phyloP scores from a whole-genome alignment of 176 grass and related monocot species.

The Oryza brachyantha region DNA sequence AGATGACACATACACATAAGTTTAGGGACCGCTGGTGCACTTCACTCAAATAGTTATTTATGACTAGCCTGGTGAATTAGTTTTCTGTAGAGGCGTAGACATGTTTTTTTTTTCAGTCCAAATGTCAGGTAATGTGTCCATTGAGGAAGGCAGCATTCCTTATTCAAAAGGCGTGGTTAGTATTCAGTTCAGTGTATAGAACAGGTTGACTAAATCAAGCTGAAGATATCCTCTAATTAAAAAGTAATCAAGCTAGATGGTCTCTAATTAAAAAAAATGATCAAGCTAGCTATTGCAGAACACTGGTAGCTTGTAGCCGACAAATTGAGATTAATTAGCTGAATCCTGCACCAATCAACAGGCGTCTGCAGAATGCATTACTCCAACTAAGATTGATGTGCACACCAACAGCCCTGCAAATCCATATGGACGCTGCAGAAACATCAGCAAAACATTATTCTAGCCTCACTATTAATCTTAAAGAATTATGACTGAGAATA shows the following conservation, averaged over 20 bases:
- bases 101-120: background rate
- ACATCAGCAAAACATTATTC: slow-evolving; percentile 16
- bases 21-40: too few species aligned
- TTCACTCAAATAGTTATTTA: background rate
- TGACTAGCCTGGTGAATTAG: background rate
- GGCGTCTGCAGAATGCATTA: background rate
- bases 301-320: slow-evolving; percentile 19
- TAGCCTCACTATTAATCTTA: background rate
- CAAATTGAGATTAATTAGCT: slow-evolving; percentile 30
- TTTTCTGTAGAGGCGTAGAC: background rate
- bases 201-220: slow-evolving; percentile 30
- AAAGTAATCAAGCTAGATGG: slow-evolving; percentile 8
- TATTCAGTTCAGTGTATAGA: slow-evolving; percentile 22
- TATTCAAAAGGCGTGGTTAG: background rate
- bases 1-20: too few species aligned
- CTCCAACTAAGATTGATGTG: background rate
- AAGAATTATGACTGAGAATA: background rate
- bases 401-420: slow-evolving; percentile 27
- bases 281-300: background rate
- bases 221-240: background rate
- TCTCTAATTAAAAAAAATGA: background rate
- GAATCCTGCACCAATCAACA: background rate
- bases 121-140: slow-evolving; percentile 19
- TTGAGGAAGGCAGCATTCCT: background rate
- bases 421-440: slow-evolving; percentile 3